Conservation (phyloP, 345 rosid genomes). For the Anacardium occidentale region DNA sequence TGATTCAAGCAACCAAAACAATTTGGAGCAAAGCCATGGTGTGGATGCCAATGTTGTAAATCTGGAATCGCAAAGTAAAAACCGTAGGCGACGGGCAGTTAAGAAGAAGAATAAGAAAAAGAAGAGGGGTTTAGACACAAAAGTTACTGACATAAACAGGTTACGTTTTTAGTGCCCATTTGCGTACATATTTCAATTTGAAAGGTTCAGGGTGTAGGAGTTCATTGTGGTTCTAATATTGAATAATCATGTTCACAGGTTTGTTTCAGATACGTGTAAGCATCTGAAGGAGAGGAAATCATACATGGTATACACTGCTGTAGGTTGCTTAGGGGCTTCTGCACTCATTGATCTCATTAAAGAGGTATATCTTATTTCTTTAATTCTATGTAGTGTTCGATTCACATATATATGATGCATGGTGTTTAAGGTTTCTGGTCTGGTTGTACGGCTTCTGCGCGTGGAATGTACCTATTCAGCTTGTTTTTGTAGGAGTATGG, state of each 20-base stretch:
- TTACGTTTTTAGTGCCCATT: constrained; percentile 11
- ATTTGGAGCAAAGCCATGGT: constrained; percentile 14
- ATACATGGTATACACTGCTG: constrained; percentile 86
- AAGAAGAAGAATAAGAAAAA: constrained; percentile 59
- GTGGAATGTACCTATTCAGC: not conserved
- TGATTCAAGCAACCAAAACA: constrained; percentile 17
- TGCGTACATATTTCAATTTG: not conserved
- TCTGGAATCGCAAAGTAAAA: constrained; percentile 34
- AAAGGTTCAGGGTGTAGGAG: not conserved
- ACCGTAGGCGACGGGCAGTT: constrained; percentile 24
- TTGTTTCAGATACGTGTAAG: constrained; percentile 78
- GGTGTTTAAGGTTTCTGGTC: no score
- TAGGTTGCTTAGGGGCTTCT: constrained; percentile 79
- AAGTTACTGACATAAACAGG: constrained; percentile 62
- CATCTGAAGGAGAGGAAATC: constrained; percentile 87
- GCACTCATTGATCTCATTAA: constrained; percentile 64
- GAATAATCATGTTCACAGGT: constrained; percentile 44
- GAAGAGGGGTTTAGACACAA: constrained; percentile 36
- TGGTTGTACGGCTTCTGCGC: not conserved
- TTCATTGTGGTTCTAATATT: not conserved
- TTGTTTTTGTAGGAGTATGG: constrained; percentile 1
- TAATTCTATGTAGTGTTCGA: not conserved
- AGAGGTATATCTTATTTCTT: constrained; percentile 55
- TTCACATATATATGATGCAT: not conserved
- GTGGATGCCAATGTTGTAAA: constrained; percentile 26